Evolutionary conservation across 139 green algal genomes (phyloP).

Genomic region (Chlamydomonas sp.): DNA sequence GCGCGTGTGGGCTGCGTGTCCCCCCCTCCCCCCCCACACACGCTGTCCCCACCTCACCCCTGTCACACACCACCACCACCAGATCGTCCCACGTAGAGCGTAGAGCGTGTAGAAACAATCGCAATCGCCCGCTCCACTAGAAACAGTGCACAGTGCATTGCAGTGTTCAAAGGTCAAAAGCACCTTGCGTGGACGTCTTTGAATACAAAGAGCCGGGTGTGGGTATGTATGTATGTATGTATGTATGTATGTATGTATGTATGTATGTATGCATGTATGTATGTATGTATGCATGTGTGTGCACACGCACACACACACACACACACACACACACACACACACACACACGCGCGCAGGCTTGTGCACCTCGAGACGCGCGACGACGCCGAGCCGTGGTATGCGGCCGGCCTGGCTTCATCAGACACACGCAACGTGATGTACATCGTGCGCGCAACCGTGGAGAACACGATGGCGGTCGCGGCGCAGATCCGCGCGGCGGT

Average conservation of each 20-base stretch:
- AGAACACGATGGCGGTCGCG: conserved; percentile 57
- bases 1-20: background rate
- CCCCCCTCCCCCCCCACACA: too few relatives aligned
- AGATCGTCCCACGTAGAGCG: too few relatives aligned
- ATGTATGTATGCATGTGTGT: background rate
- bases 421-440: conserved; percentile 43
- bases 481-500: conserved; percentile 27
- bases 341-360: conserved; percentile 30
- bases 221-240: too few relatives aligned
- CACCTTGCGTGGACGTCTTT: too few relatives aligned
- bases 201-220: too few relatives aligned
- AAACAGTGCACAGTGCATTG: too few relatives aligned
- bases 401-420: conserved; percentile 18
- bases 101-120: too few relatives aligned
- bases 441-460: conserved; percentile 44
- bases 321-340: background rate
- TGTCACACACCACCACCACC: too few relatives aligned
- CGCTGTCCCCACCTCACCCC: too few relatives aligned
- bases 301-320: background rate
- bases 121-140: too few relatives aligned
- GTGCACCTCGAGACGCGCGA: conserved; percentile 34
- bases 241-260: too few relatives aligned
- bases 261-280: background rate
- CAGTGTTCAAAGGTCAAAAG: too few relatives aligned
- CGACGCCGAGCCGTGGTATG: conserved; percentile 38